Conservation (phyloP, 495 filamentous ascomycete species). For the Lasiosphaeria ovina region DNA sequence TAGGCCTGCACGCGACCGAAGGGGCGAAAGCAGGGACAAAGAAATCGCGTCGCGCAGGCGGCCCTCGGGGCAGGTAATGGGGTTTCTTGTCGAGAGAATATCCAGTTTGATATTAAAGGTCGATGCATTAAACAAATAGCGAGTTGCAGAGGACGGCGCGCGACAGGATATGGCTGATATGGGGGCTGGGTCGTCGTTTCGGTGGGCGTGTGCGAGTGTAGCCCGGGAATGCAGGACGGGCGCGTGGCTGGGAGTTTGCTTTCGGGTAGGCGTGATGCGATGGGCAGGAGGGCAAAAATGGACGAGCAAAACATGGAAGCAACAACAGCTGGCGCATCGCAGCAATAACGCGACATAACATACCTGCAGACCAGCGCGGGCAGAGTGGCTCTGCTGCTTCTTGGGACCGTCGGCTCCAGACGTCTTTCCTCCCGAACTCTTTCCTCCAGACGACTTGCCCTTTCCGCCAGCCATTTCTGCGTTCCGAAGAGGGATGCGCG, state of each 20-base stretch:
- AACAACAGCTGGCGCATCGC: conserved; percentile 13
- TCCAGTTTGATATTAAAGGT: background rate
- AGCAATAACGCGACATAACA: conserved; percentile 40
- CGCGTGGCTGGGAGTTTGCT: conserved; percentile 15
- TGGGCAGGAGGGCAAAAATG: too few relatives aligned
- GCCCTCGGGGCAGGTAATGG: background rate
- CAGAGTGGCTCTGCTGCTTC: conserved; percentile 96
- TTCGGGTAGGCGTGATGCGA: too few relatives aligned
- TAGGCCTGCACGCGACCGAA: conserved; percentile 31
- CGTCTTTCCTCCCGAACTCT: conserved; percentile 79
- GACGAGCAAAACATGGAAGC: too few relatives aligned
- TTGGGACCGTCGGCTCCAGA: conserved; percentile 70
- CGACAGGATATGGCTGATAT: too few relatives aligned
- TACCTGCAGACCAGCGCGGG: conserved; percentile 97
- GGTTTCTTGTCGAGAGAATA: background rate
- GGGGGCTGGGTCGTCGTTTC: too few relatives aligned
- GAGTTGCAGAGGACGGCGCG: too few relatives aligned
- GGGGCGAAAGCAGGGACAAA: conserved; percentile 6
- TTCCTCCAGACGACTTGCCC: conserved; percentile 92
- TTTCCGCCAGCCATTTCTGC: conserved; percentile 73
- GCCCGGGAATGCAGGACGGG: conserved; percentile 15
- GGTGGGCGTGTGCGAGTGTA: too few relatives aligned
- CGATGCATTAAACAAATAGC: background rate
- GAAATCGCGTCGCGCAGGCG: conserved; percentile 7
- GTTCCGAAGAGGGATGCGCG: conserved; percentile 29